Evolutionary conservation across 257 asterid genomes (phyloP), one percentile per base, ranked within the genome.

Genomic region (Sherardia arvensis): DNA sequence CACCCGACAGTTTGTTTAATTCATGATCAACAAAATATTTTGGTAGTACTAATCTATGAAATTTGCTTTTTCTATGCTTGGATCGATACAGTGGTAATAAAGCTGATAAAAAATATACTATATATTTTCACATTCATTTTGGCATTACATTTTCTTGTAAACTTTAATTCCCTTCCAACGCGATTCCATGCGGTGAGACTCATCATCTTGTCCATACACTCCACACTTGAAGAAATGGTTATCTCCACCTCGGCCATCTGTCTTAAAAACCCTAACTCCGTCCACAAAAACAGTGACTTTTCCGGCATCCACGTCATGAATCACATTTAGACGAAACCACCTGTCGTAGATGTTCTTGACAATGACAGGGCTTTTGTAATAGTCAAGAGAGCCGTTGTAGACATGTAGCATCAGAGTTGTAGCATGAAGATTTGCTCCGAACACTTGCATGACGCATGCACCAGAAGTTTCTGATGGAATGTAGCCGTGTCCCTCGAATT

Each of bases 321-420:
- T 72, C 4, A 75, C 84, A 30, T 79, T 79, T 30, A 79, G 33
- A 15, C 34, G 48, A n/a, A 69, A 69, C 83, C 80, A 78, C 26
- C 65, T 58, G 8, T 69, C 34, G 1, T 72, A 78, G 43, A 72
- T 66, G 4, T 72, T 21, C 2, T 65, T 66, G 8, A 29, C 70
- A 17, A 78, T 43, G 4, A 62, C 59, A 0, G 56, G 48, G 14
- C 8, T 11, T 40, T 28, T 48, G 33, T 69, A 75, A 58, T 79
- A 66, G 4, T 62, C 1, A 8, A 79, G 71, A 1, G 65, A 8
- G 8, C 80, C 78, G 20, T 79, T 32, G 36, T 69, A 59, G 23
- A 69, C 77, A 43, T 71, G 61, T 1, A 79, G 64, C 78, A 75
- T 69, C n/a, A 79, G 71, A 11, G 84, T 69, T 34, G 84, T 79